phyloP scores from a whole-genome alignment of 352 stramenopile genomes.

The Pythium folliculosum region DNA sequence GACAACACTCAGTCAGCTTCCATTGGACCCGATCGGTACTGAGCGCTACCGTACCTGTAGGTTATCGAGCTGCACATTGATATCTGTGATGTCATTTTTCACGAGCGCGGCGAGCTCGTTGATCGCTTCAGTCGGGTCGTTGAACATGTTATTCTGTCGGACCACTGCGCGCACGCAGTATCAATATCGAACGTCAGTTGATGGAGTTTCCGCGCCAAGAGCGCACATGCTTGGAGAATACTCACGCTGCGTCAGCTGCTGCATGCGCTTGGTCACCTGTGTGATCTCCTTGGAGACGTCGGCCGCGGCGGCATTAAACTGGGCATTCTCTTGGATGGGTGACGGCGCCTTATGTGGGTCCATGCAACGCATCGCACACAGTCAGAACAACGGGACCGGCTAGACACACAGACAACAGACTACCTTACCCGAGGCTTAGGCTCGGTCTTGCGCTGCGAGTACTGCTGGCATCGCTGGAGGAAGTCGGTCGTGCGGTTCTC shows the following conservation, averaged over 20 bases:
- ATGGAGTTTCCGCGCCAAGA: too few species aligned
- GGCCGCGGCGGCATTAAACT: conserved; percentile 80
- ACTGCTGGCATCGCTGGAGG: conserved; percentile 61
- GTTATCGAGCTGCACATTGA: conserved; percentile 86
- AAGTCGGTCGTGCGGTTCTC: conserved; percentile 77
- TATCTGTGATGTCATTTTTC: conserved; percentile 88
- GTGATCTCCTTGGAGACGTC: conserved; percentile 86
- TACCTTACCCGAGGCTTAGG: conserved; percentile 3
- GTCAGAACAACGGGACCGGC: neutral
- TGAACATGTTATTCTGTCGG: conserved; percentile 90
- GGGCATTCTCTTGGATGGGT: conserved; percentile 66
- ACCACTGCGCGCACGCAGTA: conserved; percentile 48
- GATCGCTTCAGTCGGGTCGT: conserved; percentile 82
- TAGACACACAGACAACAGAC: neutral
- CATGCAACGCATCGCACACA: neutral
- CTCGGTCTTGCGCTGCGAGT: conserved; percentile 38
- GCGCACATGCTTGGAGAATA: conserved; percentile 2
- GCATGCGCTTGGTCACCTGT: conserved; percentile 75
- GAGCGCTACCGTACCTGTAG: conserved; percentile 40
- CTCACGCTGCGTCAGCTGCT: conserved; percentile 78
- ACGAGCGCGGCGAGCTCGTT: conserved; percentile 80
- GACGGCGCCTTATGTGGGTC: conserved; percentile 42
- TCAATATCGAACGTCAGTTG: neutral
- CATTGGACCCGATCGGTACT: neutral
- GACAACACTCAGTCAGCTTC: neutral